These are phyloP conservation scores for Eugenia klotzschiana DNA, from an alignment of 441 rosid genomes.

Conservation along the genomic window DNA sequence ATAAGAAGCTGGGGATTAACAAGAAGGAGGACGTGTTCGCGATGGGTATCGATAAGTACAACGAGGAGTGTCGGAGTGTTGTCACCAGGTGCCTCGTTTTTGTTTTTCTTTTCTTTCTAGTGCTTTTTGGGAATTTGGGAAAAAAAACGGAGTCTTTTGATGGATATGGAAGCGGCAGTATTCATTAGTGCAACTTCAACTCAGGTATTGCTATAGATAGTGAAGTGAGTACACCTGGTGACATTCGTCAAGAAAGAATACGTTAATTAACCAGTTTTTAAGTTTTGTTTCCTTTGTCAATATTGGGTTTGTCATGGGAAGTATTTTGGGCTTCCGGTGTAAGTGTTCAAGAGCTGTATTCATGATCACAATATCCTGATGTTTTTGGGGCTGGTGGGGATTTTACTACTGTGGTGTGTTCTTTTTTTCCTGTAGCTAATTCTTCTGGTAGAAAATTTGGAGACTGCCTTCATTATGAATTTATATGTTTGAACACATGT, in stretches of 20 bases:
- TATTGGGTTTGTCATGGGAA: neutral
- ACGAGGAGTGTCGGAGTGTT: slow-evolving; percentile 80
- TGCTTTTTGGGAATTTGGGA: neutral
- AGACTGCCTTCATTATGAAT: neutral
- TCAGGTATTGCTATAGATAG: neutral
- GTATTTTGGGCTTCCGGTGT: neutral
- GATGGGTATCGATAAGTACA: slow-evolving; percentile 86
- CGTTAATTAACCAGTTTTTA: neutral
- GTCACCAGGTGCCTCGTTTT: slow-evolving; percentile 38
- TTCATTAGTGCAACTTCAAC: neutral
- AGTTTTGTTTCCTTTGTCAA: neutral
- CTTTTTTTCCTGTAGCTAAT: neutral
- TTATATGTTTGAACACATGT: neutral
- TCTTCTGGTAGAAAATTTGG: neutral
- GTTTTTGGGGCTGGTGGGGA: neutral
- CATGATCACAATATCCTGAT: neutral
- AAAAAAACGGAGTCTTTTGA: neutral
- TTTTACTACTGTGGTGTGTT: neutral
- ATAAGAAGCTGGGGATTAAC: slow-evolving; percentile 43
- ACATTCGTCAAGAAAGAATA: neutral
- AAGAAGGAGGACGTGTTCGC: slow-evolving; percentile 51
- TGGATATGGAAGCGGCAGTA: neutral
- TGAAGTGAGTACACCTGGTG: neutral
- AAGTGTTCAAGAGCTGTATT: neutral
- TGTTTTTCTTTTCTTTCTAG: neutral